Evolutionary conservation across 2,329 filamentous ascomycete genomes (phyloP).

Genomic region (Exophiala spinifera): DNA sequence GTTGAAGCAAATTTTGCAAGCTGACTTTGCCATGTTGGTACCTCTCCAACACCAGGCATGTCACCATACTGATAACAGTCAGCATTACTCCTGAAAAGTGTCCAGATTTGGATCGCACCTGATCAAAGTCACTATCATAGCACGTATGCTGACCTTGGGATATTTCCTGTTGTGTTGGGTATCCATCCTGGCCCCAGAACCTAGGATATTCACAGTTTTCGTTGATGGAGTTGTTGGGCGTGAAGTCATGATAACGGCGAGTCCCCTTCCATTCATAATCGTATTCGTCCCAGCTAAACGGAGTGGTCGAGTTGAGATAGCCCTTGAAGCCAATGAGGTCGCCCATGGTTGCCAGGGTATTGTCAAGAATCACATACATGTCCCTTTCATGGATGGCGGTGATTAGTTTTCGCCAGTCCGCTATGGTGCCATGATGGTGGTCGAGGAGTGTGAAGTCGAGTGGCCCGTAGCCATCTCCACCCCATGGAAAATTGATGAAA

Average conservation of each 20-base stretch:
- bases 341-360: constrained; percentile 63
- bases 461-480: constrained; percentile 58
- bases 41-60: constrained; percentile 61
- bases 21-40: constrained; percentile 61
- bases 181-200: constrained; percentile 57
- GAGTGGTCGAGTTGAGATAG: constrained; percentile 57
- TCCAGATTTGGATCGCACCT: too few species aligned
- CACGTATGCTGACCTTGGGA: too few species aligned
- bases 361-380: constrained; percentile 66
- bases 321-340: constrained; percentile 63
- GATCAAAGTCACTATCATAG: constrained; percentile 63
- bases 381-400: constrained; percentile 58
- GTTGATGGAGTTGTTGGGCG: constrained; percentile 53
- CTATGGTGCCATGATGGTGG: constrained; percentile 59
- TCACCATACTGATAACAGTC: too few species aligned
- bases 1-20: constrained; percentile 65
- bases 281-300: constrained; percentile 56
- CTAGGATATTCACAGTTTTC: constrained; percentile 56
- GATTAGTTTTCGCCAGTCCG: constrained; percentile 57
- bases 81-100: too few species aligned
- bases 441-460: constrained; percentile 63
- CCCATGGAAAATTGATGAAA: constrained; percentile 64
- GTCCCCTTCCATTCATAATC: constrained; percentile 55
- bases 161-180: too few species aligned
- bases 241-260: constrained; percentile 58